Conservation (phyloP, 1,284 basidiomycete species). For the Rhodotorula sp. region DNA sequence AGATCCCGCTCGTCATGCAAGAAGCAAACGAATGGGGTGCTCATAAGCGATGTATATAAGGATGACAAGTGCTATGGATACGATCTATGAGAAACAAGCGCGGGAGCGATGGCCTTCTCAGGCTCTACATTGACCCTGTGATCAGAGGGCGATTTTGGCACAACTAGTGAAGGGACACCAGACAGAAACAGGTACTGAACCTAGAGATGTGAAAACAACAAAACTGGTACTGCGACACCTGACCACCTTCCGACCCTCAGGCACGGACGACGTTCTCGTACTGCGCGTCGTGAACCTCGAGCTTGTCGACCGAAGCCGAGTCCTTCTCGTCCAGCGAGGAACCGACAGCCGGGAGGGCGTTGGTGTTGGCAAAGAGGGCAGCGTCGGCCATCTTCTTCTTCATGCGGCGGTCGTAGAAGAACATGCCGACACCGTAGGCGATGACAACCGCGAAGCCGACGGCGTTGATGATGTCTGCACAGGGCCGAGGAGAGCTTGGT, state of each 20-base stretch:
- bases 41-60: too few relatives aligned
- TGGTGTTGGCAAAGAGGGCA: not conserved
- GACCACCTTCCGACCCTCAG: not conserved
- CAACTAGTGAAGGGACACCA: too few relatives aligned
- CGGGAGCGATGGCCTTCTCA: too few relatives aligned
- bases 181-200: not conserved
- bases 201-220: too few relatives aligned
- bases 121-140: too few relatives aligned
- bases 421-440: constrained; percentile 29
- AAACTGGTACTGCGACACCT: too few relatives aligned
- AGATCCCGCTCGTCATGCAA: too few relatives aligned
- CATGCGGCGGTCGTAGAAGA: constrained; percentile 23
- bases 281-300: constrained; percentile 17
- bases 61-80: too few relatives aligned
- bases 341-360: not conserved
- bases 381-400: constrained; percentile 8
- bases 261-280: not conserved
- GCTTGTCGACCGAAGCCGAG: constrained; percentile 13
- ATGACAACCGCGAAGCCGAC: constrained; percentile 11
- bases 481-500: not conserved
- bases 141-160: too few relatives aligned
- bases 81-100: too few relatives aligned
- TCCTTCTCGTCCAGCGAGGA: constrained; percentile 8
- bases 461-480: not conserved
- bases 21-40: too few relatives aligned